Conservation (phyloP, 768 basidiomycete species). For the Mycena leptocephala region DNA sequence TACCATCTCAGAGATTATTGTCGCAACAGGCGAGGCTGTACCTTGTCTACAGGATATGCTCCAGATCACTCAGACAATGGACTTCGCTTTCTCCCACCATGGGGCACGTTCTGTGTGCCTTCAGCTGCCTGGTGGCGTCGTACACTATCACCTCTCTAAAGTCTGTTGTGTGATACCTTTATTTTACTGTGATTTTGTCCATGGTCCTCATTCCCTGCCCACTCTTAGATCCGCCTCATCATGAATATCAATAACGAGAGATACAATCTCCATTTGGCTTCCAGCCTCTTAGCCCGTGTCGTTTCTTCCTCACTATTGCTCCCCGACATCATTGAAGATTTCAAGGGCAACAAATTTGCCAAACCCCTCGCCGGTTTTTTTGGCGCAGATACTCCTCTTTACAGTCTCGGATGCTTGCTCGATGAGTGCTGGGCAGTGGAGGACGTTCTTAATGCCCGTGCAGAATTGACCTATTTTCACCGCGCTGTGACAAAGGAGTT, state of each 20-base stretch:
- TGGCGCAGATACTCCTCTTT: neutral
- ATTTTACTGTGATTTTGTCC: neutral
- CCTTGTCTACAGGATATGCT: neutral
- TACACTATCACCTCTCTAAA: neutral
- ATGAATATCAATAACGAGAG: neutral
- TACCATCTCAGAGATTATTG: too few species aligned
- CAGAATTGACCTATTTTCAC: constrained; percentile 6
- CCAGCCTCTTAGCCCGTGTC: neutral
- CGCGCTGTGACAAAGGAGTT: neutral
- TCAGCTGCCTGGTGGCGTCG: neutral
- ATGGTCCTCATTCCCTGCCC: too few species aligned
- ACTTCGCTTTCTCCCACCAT: neutral
- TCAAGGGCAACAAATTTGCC: neutral
- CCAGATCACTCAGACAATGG: neutral
- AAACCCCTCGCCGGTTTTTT: constrained; percentile 5
- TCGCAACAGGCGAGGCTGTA: neutral
- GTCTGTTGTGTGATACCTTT: neutral
- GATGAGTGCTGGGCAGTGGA: constrained; percentile 1
- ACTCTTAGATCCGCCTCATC: neutral
- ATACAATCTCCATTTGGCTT: neutral
- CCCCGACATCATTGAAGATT: neutral
- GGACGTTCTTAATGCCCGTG: constrained; percentile 12
- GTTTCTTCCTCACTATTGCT: neutral
- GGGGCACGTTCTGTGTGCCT: neutral
- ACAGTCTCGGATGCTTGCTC: constrained; percentile 6